Conservation (phyloP, 805 yeast species). For the Sungouiella thailandica region DNA sequence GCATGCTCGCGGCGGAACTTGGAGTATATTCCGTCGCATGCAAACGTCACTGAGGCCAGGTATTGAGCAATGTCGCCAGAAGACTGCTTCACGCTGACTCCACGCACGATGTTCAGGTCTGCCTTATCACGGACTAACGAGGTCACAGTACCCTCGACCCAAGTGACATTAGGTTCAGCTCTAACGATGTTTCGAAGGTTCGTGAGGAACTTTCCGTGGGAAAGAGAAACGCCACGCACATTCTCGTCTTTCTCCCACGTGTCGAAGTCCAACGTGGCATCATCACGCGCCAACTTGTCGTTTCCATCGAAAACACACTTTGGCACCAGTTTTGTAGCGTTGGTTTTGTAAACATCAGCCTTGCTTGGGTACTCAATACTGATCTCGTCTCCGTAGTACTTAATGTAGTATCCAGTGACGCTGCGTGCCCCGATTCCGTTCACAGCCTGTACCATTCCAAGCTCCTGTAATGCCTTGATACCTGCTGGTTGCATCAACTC, state of each 20-base stretch:
- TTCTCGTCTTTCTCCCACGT: conserved; percentile 58
- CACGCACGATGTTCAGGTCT: conserved; percentile 52
- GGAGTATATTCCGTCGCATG: conserved; percentile 93
- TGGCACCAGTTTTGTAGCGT: conserved; percentile 45
- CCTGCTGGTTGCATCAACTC: conserved; percentile 98
- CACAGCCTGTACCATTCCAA: conserved; percentile 77
- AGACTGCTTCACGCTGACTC: conserved; percentile 59
- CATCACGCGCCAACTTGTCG: conserved; percentile 46
- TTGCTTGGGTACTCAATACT: conserved; percentile 70
- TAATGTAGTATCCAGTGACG: conserved; percentile 76
- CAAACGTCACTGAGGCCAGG: conserved; percentile 61
- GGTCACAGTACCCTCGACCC: conserved; percentile 80
- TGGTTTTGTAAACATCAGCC: conserved; percentile 35
- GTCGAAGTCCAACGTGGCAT: conserved; percentile 37
- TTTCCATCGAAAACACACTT: conserved; percentile 54
- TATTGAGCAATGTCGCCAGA: conserved; percentile 27
- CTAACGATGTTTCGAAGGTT: conserved; percentile 71
- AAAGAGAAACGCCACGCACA: conserved; percentile 79
- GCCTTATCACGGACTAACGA: conserved; percentile 51
- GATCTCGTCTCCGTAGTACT: conserved; percentile 55
- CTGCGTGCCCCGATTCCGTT: conserved; percentile 74
- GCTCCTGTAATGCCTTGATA: conserved; percentile 69
- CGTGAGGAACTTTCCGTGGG: conserved; percentile 82
- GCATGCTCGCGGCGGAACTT: conserved; percentile 77
- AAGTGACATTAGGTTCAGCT: conserved; percentile 66